A percentile compares a stretch with the other conserved stretches of the same genome.
phyloP scores from a whole-genome alignment of 164 flowering plant species.

The Magnolia changhungtana region DNA sequence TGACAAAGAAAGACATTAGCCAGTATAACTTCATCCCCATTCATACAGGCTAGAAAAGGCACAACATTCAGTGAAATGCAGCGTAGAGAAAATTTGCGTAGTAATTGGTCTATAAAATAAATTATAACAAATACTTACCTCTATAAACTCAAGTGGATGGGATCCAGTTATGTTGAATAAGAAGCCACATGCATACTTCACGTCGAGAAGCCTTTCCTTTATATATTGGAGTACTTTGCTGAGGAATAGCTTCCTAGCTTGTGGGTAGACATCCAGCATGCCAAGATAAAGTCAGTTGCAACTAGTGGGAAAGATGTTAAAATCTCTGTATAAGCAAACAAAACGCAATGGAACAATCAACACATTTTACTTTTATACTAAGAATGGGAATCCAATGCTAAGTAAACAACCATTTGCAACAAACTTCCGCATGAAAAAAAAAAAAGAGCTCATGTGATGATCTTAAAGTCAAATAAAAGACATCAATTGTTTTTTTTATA shows the following conservation, averaged over 20 bases:
- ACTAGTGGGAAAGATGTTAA: no score
- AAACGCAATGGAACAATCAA: no score
- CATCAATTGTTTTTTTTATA: conserved; percentile 68
- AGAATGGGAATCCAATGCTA: neutral
- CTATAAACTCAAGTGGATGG: conserved; percentile 46
- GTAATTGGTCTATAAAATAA: no score
- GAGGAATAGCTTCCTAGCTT: conserved; percentile 67
- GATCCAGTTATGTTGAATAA: conserved; percentile 39
- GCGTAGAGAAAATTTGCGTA: no score
- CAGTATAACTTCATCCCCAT: no score
- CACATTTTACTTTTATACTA: neutral
- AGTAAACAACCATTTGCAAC: neutral
- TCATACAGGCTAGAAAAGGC: no score
- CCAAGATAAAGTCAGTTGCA: neutral
- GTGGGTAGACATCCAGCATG: conserved; percentile 52
- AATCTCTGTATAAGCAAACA: no score
- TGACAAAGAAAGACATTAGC: no score
- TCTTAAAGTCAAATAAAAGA: conserved; percentile 71
- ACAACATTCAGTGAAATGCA: no score
- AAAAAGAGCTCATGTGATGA: conserved; percentile 72
- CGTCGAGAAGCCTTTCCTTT: conserved; percentile 78
- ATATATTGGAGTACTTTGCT: conserved; percentile 82
- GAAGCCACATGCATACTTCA: conserved; percentile 84
- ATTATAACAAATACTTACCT: no score
- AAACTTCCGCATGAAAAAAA: neutral